Evolutionary conservation across 2,329 filamentous ascomycete species (phyloP), one percentile per base, ranked within the genome.

Genomic region (Ascochyta rabiei): DNA sequence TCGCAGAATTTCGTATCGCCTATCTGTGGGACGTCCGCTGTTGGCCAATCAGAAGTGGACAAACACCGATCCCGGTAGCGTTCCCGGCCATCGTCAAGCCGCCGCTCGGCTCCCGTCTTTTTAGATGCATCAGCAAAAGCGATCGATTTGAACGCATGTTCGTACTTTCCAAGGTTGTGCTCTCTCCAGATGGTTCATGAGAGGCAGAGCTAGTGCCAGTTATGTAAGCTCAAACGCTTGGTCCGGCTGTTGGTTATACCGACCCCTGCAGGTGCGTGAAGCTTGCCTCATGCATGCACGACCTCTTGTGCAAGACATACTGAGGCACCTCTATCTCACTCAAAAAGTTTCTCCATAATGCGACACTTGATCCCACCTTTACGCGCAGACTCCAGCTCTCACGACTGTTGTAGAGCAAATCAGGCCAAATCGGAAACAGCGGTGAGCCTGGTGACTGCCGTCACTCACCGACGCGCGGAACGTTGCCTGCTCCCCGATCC

Each of bases 341-440:
- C 10, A 7, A 9, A 28, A 40, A 24, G 8, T n/a, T 10, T 42
- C n/a, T 15, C 28, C 39, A 9, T 18, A 6, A 28, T 40, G 19
- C 19, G 10, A 31, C 19, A 12, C 34, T 1, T 26, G n/a, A 6
- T 13, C 9, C 18, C 10, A 28, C n/a, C 28, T 30, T 23, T 8
- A 34, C n/a, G 40, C 19, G 24, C 31, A 31, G 31, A 15, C 16
- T 15, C 37, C 38, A 28, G 39, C 31, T 16, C 30, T 44, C 41
- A 16, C 19, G 33, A 16, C 19, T 31, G 19, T n/a, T 26, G 10
- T 4, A 39, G 19, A 55, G 31, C 37, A 42, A 31, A n/a, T 30
- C 38, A 49, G 48, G 47, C 51, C 58, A 42, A 56, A 57, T 56
- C 19, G 48, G 50, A 62, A 67, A 63, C 55, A 60, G 66, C 66